Conservation (phyloP, 371 early-diverging fungal genomes). For the Choanephora cucurbitarum region DNA sequence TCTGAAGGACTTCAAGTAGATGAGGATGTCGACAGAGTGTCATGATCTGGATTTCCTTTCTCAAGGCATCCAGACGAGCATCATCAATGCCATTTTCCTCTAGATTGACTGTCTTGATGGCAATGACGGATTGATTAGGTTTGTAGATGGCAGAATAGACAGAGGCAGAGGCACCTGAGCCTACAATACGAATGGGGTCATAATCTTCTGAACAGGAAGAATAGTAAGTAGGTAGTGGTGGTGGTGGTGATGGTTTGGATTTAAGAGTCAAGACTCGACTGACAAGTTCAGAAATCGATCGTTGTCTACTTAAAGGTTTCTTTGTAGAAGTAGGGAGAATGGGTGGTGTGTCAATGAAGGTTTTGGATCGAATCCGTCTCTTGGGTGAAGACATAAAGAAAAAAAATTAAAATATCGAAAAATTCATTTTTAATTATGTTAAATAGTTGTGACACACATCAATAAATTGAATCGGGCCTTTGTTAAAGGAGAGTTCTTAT, state of each 20-base stretch:
- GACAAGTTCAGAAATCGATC: constrained; percentile 28
- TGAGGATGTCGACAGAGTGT: constrained; percentile 66
- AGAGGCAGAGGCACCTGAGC: constrained; percentile 45
- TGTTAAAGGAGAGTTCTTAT: no score
- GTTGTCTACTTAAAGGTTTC: constrained; percentile 23
- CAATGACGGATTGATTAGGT: constrained; percentile 34
- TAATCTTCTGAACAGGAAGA: constrained; percentile 28
- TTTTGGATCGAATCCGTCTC: background rate
- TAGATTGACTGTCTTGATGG: constrained; percentile 44
- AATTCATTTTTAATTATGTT: no score
- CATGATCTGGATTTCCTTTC: constrained; percentile 77
- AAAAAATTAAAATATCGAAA: no score
- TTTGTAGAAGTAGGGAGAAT: background rate
- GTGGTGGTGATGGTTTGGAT: background rate
- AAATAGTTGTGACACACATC: no score
- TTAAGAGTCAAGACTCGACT: constrained; percentile 15
- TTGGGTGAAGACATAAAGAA: no score
- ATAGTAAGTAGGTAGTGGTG: constrained; percentile 9
- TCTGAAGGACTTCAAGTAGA: constrained; percentile 65
- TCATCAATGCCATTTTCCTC: constrained; percentile 29
- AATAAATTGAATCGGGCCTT: no score
- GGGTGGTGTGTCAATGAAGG: background rate
- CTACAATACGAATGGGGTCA: constrained; percentile 24
- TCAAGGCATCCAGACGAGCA: constrained; percentile 38
- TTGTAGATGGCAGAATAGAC: constrained; percentile 41